A percentile compares a stretch with the other conserved stretches of the same genome.
phyloP scores from a whole-genome alignment of 768 basidiomycete species.

The Russula griseocarnosa region DNA sequence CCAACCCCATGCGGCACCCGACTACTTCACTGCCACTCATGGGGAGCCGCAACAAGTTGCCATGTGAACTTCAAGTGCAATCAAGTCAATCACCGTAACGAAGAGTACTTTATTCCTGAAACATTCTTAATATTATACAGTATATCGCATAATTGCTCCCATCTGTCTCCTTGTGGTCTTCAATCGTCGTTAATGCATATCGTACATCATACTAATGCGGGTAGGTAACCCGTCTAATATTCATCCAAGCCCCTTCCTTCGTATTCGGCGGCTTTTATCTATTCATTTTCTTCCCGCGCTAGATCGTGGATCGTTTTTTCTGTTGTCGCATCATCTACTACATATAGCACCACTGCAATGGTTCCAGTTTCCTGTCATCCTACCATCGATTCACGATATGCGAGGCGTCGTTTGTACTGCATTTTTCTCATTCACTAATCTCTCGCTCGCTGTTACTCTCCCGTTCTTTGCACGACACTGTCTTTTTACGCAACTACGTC shows the following conservation, averaged over 20 bases:
- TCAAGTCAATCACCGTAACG: slow-evolving; percentile 9
- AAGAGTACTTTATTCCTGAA: slow-evolving; percentile 21
- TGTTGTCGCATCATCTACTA: slow-evolving; percentile 20
- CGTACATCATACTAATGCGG: slow-evolving; percentile 7
- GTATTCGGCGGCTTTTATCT: slow-evolving; percentile 15
- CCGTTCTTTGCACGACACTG: slow-evolving; percentile 25
- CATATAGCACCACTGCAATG: slow-evolving; percentile 24
- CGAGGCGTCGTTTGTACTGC: slow-evolving; percentile 23
- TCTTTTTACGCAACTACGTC: slow-evolving; percentile 22
- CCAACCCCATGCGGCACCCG: slow-evolving; percentile 9
- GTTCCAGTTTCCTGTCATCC: slow-evolving; percentile 3
- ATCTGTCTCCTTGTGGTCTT: slow-evolving; percentile 19
- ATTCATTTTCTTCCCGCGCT: slow-evolving; percentile 21
- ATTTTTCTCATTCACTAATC: slow-evolving; percentile 8
- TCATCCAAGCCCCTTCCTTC: background rate
- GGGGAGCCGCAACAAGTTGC: slow-evolving; percentile 27
- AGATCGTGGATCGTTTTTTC: slow-evolving; percentile 20
- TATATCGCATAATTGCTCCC: slow-evolving; percentile 18
- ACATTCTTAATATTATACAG: slow-evolving; percentile 3
- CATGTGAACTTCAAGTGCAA: slow-evolving; percentile 26
- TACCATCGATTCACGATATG: slow-evolving; percentile 14
- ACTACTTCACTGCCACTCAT: slow-evolving; percentile 20
- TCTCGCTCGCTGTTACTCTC: slow-evolving; percentile 13
- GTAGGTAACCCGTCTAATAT: slow-evolving; percentile 20
- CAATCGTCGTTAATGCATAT: slow-evolving; percentile 18